phyloP scores from a whole-genome alignment of 129 eudicot species.

The Flaveria sonorensis region DNA sequence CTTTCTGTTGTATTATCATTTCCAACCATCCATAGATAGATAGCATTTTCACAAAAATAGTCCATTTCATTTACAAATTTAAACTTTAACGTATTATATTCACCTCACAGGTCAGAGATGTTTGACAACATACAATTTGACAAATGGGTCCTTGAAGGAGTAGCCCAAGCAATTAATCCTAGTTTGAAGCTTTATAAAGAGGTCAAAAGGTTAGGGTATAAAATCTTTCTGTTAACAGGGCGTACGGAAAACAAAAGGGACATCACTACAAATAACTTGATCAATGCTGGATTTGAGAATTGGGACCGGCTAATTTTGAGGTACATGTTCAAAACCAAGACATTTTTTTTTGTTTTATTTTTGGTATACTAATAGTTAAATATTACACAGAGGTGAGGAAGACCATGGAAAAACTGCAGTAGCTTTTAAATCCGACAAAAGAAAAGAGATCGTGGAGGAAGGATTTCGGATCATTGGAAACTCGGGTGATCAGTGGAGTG shows the following conservation, averaged over 20 bases:
- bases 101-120: constrained; percentile 51
- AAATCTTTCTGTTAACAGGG: constrained; percentile 73
- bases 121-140: constrained; percentile 61
- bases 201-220: constrained; percentile 60
- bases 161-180: constrained; percentile 56
- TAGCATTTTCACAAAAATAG: background rate
- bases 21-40: background rate
- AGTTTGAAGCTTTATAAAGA: constrained; percentile 80
- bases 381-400: constrained; percentile 49
- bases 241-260: constrained; percentile 59
- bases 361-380: background rate
- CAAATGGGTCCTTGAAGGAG: constrained; percentile 80
- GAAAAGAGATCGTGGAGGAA: constrained; percentile 65
- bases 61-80: background rate
- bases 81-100: background rate
- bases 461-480: constrained; percentile 78
- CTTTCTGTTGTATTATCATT: background rate
- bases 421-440: constrained; percentile 65
- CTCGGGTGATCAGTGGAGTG: constrained; percentile 97
- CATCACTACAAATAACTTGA: constrained; percentile 60
- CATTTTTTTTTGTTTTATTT: background rate
- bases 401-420: constrained; percentile 72
- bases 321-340: constrained; percentile 32
- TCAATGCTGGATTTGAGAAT: constrained; percentile 56
- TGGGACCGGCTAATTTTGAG: constrained; percentile 93